Base-by-base conservation (phyloP, 2,329 filamentous ascomycete species). In the Penicillium sp. region DNA sequence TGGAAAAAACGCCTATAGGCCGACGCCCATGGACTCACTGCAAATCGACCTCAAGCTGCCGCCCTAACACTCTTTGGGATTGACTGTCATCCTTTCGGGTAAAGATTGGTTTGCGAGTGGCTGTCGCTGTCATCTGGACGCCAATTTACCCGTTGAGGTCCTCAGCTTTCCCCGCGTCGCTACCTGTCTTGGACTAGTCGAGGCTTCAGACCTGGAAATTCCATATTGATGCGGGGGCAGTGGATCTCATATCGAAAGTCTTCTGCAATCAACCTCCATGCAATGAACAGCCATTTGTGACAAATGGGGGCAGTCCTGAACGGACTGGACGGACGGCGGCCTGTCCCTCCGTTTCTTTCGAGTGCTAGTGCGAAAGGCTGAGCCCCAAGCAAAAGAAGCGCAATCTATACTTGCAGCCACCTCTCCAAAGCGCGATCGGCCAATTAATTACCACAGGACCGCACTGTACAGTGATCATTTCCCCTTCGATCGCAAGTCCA, bases 281-380 rank as follows among this genome's bases (percentile, higher is more conserved):
- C 29, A 32, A 7, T 11, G 11, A 32, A 8, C 29, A 37, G n/a
- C 13, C 27, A 39, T 18, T 36, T 37, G 18, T 35, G 36, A 34
- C 26, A 39, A 34, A 42, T 33, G 24, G 34, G 29, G 45, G 29
- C 32, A 25, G 18, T 32, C 32, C 32, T 24, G 12, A 18, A 33
- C 32, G 33, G 27, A 38, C 13, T 35, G 27, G 34, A 24, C 33
- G 26, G 34, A 37, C 34, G 28, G 18, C 18, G 42, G 49, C 43
- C 34, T 9, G 3, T 37, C 46, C 9, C 54, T 57, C 56, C 56
- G 56, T 58, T 43, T 52, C 54, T 12, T 43, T 33, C 47, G 50
- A 39, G 56, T 53, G 28, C 36, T 58, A 57, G 56, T 40, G 39
- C 8, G 13, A 4, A 33, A 46, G 32, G 18, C 32, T 7, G 32